Evolutionary conservation across 2,329 filamentous ascomycete species (phyloP), one percentile per base, ranked within the genome.

Genomic region (Fusarium newnesense): DNA sequence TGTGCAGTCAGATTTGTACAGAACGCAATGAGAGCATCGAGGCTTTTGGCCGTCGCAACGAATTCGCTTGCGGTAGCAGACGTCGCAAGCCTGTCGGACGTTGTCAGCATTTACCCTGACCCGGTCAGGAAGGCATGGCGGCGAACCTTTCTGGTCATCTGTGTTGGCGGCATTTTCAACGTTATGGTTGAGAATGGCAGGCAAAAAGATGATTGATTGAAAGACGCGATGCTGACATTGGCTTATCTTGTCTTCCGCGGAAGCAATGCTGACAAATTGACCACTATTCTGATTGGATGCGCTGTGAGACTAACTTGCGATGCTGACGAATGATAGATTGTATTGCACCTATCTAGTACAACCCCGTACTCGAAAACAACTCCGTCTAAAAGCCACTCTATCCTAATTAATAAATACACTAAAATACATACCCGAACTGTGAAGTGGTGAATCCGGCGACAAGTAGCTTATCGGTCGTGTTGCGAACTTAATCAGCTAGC

Each of bases 31-130:
- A 1, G 69, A 66, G 15, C 73, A 74, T 2, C 69, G 57, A 3
- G 72, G 73, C 8, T 60, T 64, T 7, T 67, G 37, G 0, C 44
- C 57, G 24, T 75, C 72, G 15, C 73, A 75, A 30, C 72, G 66
- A 21, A 74, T 74, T 19, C 65, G 69, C 34, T 62, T 72, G 13
- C 36, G 34, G 24, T 75, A 75, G 37, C 72, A 75, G 5, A 75
- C 39, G 11, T 74, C 72, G 26, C 72, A 75, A 1, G 72, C 69
- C 71, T 75, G 2, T n/a, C 2, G 26, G 1, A 19, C 4, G 3
- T 2, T 9, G 24, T 63, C 18, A 63, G 53, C 11, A n/a, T 9
- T 26, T 5, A 5, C 2, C 2, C 13, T n/a, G 12, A 0, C 8
- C 6, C 9, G 8, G 21, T 0, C 16, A 10, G 15, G 2, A 6